Evolutionary conservation across 768 basidiomycete species (phyloP).

Genomic region (Kwoniella mangroviensis): DNA sequence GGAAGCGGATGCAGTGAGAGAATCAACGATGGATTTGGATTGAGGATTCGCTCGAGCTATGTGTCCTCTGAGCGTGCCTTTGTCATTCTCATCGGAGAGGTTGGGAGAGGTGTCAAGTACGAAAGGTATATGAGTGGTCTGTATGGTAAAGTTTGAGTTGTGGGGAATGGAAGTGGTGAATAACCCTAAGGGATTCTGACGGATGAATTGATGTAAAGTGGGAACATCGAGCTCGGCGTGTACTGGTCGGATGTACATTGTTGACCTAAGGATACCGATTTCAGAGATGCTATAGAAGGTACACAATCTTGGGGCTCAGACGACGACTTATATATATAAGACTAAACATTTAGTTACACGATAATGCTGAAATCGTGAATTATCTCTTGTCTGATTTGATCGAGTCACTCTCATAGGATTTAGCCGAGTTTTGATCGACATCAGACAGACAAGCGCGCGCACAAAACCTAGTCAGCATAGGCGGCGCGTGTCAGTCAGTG

Average conservation of each 20-base stretch:
- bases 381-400: not conserved
- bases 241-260: conserved; percentile 60
- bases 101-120: conserved; percentile 42
- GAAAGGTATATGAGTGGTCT: conserved; percentile 60
- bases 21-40: conserved; percentile 42
- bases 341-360: not conserved
- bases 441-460: not conserved
- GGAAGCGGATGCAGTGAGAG: conserved; percentile 7
- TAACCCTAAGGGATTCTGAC: conserved; percentile 57
- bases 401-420: not conserved
- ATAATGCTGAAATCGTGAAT: not conserved
- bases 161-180: conserved; percentile 58
- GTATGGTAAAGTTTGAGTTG: conserved; percentile 45
- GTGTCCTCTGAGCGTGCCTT: conserved; percentile 49
- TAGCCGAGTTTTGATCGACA: not conserved
- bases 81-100: not conserved
- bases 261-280: not conserved
- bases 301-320: too few relatives aligned
- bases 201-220: conserved; percentile 56
- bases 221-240: conserved; percentile 59
- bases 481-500: not conserved
- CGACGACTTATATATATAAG: too few relatives aligned
- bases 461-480: not conserved
- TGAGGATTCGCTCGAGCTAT: conserved; percentile 57
- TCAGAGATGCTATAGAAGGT: too few relatives aligned